Evolutionary conservation across 2,329 filamentous ascomycete species (phyloP), one percentile per base, ranked within the genome.

Genomic region (Paracorniculantispora psalliotae): DNA sequence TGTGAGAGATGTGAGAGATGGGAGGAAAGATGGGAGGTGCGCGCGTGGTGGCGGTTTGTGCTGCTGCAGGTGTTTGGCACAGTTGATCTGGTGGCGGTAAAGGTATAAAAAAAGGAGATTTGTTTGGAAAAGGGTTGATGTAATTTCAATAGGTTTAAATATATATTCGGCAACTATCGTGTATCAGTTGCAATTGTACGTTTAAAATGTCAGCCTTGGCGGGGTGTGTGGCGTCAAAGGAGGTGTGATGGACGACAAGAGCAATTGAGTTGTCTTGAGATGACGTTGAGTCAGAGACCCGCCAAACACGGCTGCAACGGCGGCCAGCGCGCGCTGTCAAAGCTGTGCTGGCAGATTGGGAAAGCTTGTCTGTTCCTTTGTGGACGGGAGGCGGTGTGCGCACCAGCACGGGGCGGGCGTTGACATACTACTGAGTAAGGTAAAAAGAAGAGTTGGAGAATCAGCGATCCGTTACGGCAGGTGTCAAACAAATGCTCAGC

Each of bases 211-310:
- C 25, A 35, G 28, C 10, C 5, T 37, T 13, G 37, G 39, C 17
- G 17, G 41, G 25, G 41, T n/a, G 10, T 44, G 19, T 26, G 41
- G 6, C 30, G 30, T 12, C 30, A 33, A 28, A 35, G 12, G 17
- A 53, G 43, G 43, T 30, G 51, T 46, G 51, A 39, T 23, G 52
- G 52, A 26, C 41, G 17, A 37, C 21, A 28, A 41, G 15, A 37
- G 53, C 43, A 56, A 48, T n/a, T 21, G 53, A 48, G 30, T 33
- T 48, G 17, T 56, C 43, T 48, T 56, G 43, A 39, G 19, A 56
- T 56, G 53, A 48, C 43, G 53, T 56, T 28, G 53, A 47, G 53
- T 56, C 33, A 30, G 53, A 21, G 43, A 55, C 52, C 52, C 41
- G 52, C 52, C 52, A 35, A 55, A 39, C n/a, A 33, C 6, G 41